These are phyloP conservation scores for Mucor saturninus DNA, from an alignment of 371 early-diverging fungal genomes.

Conservation along the genomic window DNA sequence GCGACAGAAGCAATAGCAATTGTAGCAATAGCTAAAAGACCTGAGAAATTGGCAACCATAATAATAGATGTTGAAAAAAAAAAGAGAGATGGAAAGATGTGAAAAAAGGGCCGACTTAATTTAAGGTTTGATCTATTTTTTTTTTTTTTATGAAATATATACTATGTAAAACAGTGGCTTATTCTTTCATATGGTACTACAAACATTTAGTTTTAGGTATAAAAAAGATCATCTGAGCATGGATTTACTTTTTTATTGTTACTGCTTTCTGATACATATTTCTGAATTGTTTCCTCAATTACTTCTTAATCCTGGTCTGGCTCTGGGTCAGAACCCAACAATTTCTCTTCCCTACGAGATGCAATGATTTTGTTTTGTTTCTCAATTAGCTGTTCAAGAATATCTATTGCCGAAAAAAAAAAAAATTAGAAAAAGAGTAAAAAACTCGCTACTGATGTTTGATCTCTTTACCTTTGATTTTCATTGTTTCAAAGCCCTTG, in stretches of 20 bases:
- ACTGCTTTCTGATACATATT: too few relatives aligned
- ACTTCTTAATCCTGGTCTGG: not conserved
- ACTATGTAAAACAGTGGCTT: not conserved
- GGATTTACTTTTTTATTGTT: too few relatives aligned
- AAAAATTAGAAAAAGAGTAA: not conserved
- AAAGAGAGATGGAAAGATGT: slow-evolving; percentile 1
- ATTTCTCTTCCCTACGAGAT: slow-evolving; percentile 10
- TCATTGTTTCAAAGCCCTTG: slow-evolving; percentile 24
- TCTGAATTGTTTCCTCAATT: too few relatives aligned
- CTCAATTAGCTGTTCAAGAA: slow-evolving; percentile 14
- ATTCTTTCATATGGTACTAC: not conserved
- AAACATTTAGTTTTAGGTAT: too few relatives aligned
- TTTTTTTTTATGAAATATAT: not conserved
- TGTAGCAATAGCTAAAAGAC: slow-evolving; percentile 24
- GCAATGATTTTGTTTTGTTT: slow-evolving; percentile 18
- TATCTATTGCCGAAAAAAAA: slow-evolving; percentile 5
- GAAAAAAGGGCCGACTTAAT: slow-evolving; percentile 8
- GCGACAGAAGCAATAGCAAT: slow-evolving; percentile 21
- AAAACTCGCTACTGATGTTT: not conserved
- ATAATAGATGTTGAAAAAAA: not conserved
- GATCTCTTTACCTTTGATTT: slow-evolving; percentile 21
- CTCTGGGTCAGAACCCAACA: not conserved
- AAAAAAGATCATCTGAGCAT: too few relatives aligned
- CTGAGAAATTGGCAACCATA: slow-evolving; percentile 11
- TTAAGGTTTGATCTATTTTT: not conserved